Percentiles rank a stretch among this genome's conserved stretches.
These are phyloP conservation scores for Boletus smithii DNA, from an alignment of 1,284 basidiomycete genomes.

Conservation along the genomic window DNA sequence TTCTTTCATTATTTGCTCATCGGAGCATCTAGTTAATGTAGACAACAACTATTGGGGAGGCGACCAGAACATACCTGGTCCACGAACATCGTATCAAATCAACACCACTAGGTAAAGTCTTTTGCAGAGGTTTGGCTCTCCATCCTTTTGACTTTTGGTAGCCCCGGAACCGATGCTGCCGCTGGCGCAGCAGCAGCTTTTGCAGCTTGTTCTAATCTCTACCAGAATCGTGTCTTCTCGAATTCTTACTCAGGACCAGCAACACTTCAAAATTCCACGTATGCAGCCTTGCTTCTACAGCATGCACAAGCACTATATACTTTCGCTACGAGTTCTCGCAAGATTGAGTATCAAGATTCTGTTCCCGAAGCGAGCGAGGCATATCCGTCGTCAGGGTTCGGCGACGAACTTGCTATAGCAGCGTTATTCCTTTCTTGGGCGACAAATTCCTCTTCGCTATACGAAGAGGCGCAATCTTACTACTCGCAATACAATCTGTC, in stretches of 20 bases:
- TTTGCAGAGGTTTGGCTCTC: neutral
- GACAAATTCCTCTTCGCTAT: slow-evolving; percentile 57
- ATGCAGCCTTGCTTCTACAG: slow-evolving; percentile 62
- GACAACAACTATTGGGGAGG: slow-evolving; percentile 90
- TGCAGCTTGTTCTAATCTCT: slow-evolving; percentile 80
- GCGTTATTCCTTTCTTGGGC: slow-evolving; percentile 76
- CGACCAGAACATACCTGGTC: slow-evolving; percentile 72
- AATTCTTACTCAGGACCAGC: slow-evolving; percentile 54
- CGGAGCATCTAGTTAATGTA: slow-evolving; percentile 39
- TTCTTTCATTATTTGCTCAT: slow-evolving; percentile 10
- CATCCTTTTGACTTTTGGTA: slow-evolving; percentile 16
- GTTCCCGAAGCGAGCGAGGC: slow-evolving; percentile 61
- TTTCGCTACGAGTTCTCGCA: slow-evolving; percentile 65
- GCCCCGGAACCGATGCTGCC: slow-evolving; percentile 87
- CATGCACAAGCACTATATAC: slow-evolving; percentile 76
- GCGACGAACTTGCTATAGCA: slow-evolving; percentile 70
- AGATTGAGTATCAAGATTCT: slow-evolving; percentile 59
- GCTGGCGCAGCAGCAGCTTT: slow-evolving; percentile 83
- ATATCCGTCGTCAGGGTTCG: slow-evolving; percentile 72
- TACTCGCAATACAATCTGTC: slow-evolving; percentile 60
- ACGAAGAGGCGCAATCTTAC: slow-evolving; percentile 61
- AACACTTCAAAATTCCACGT: slow-evolving; percentile 70
- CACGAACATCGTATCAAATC: slow-evolving; percentile 75
- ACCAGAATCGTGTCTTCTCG: slow-evolving; percentile 56
- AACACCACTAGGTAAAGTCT: slow-evolving; percentile 51